A percentile compares a stretch with the other conserved stretches of the same genome.
phyloP scores from a whole-genome alignment of 2,329 filamentous ascomycete species.

The Hymenoscyphus infarciens region DNA sequence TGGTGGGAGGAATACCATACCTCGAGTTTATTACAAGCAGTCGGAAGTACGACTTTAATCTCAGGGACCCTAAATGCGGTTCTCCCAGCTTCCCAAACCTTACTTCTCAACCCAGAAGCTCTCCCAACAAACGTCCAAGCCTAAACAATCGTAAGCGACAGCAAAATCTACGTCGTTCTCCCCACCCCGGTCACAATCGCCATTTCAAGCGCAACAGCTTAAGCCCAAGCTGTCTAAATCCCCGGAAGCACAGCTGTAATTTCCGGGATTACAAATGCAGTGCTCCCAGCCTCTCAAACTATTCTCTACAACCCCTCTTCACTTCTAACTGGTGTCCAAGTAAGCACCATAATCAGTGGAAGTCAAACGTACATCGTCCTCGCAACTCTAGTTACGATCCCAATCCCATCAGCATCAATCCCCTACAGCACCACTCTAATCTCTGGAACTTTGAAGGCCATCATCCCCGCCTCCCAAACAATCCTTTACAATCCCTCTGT shows the following conservation, averaged over 20 bases:
- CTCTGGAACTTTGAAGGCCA: background rate
- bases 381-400: background rate
- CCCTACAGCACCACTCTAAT: background rate
- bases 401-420: background rate
- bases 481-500: background rate
- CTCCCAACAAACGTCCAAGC: background rate
- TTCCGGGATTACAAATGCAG: background rate
- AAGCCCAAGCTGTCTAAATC: background rate
- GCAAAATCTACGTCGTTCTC: background rate
- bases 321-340: background rate
- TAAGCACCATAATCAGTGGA: background rate
- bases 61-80: background rate
- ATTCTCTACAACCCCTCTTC: background rate
- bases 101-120: background rate
- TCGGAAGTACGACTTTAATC: background rate
- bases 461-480: background rate
- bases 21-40: background rate
- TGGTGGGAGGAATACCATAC: slow-evolving; percentile 10
- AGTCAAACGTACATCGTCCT: background rate
- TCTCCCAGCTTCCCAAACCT: background rate
- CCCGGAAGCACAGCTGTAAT: background rate
- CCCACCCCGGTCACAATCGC: background rate
- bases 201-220: background rate
- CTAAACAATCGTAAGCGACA: background rate
- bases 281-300: background rate